A percentile compares a stretch with the other conserved stretches of the same genome.
phyloP scores from a whole-genome alignment of 2,329 filamentous ascomycete genomes.

The Didymella sp. region DNA sequence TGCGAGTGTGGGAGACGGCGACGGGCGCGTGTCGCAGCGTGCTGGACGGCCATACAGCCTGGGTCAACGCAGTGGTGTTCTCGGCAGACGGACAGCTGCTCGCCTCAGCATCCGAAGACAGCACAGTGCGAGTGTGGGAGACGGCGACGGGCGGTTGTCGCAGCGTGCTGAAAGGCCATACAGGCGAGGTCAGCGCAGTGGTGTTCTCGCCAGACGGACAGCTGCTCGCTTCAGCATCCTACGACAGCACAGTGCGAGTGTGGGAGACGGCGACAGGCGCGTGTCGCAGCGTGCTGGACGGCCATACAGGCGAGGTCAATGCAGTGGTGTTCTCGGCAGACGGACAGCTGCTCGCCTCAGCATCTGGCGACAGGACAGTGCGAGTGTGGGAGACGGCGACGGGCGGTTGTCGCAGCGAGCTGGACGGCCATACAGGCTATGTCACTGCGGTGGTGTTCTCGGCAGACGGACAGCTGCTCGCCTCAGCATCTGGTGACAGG shows the following conservation, averaged over 20 bases:
- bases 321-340: slow-evolving; percentile 23
- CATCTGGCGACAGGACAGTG: slow-evolving; percentile 10
- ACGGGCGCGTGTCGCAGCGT: neutral
- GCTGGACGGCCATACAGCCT: slow-evolving; percentile 1
- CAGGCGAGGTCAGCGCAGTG: slow-evolving; percentile 68
- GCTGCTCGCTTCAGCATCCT: slow-evolving; percentile 21
- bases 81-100: too few relatives aligned
- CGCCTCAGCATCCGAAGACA: too few relatives aligned
- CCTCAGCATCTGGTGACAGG: slow-evolving; percentile 21
- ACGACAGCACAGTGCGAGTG: slow-evolving; percentile 22
- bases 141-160: too few relatives aligned
- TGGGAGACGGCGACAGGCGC: slow-evolving; percentile 21
- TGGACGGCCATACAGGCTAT: slow-evolving; percentile 48
- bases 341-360: slow-evolving; percentile 21
- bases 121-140: too few relatives aligned
- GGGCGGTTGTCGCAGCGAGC: neutral
- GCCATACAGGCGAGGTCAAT: slow-evolving; percentile 8
- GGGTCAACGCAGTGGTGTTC: too few relatives aligned
- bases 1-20: neutral
- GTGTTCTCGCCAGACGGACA: slow-evolving; percentile 27
- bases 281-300: slow-evolving; percentile 13
- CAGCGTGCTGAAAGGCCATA: slow-evolving; percentile 13
- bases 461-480: slow-evolving; percentile 21
- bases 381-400: neutral
- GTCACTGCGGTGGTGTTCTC: slow-evolving; percentile 65